Conservation (phyloP, 2,329 filamentous ascomycete genomes). For the Hypoxylon sp. region DNA sequence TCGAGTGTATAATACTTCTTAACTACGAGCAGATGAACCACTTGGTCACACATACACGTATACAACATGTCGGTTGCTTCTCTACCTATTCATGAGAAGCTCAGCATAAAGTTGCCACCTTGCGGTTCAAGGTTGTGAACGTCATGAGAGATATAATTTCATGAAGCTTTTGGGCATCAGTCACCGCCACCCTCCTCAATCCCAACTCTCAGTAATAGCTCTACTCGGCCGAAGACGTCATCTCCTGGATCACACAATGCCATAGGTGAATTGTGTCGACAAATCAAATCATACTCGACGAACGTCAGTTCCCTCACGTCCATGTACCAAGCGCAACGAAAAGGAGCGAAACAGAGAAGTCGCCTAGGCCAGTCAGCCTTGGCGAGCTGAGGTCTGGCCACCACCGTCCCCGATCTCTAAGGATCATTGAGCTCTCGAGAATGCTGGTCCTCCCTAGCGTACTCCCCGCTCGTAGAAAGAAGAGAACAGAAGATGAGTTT, state of each 20-base stretch:
- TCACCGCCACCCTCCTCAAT: not conserved
- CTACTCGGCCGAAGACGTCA: not conserved
- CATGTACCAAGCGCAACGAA: conserved; percentile 11
- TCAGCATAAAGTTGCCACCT: not conserved
- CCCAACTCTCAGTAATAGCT: not conserved
- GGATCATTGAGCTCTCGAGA: conserved; percentile 6
- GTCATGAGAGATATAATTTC: not conserved
- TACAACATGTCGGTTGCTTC: not conserved
- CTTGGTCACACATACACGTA: too few species aligned
- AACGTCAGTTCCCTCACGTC: not conserved
- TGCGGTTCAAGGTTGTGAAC: not conserved
- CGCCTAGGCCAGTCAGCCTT: too few species aligned
- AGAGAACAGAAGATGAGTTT: not conserved
- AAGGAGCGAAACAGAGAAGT: not conserved
- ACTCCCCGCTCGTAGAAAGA: not conserved
- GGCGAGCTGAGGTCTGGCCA: too few species aligned
- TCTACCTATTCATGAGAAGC: not conserved
- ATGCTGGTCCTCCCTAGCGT: too few species aligned
- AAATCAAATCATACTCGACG: not conserved
- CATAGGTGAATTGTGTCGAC: not conserved
- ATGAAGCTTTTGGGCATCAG: not conserved
- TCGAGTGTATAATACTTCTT: not conserved
- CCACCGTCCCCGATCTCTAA: too few species aligned
- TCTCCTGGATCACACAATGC: not conserved
- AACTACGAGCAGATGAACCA: too few species aligned